These are phyloP conservation scores for Fusarium xylarioides DNA, from an alignment of 2,329 filamentous ascomycete species.

Conservation along the genomic window DNA sequence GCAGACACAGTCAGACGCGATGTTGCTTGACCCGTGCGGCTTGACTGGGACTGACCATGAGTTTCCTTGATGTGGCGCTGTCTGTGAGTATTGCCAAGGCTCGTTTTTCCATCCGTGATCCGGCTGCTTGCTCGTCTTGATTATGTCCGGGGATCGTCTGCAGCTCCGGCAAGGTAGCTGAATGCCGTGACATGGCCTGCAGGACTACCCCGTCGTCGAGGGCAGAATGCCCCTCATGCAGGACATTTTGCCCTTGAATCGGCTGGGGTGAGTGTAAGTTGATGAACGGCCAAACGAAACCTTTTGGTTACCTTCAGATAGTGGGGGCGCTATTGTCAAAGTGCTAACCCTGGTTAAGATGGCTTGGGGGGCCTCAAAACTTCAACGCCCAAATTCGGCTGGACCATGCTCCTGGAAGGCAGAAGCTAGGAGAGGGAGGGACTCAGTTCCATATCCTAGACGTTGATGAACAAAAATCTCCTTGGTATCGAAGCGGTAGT, in stretches of 20 bases:
- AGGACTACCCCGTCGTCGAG: not conserved
- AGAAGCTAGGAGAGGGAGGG: not conserved
- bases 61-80: not conserved
- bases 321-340: not conserved
- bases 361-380: conserved; percentile 1
- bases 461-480: not conserved
- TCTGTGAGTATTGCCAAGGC: not conserved
- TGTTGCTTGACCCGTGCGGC: not conserved
- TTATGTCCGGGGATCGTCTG: not conserved
- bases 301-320: not conserved
- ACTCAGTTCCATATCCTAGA: not conserved
- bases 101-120: not conserved
- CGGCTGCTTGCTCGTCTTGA: not conserved
- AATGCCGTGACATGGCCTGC: not conserved
- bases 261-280: not conserved
- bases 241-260: not conserved
- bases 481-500: not conserved
- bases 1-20: not conserved
- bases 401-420: not conserved
- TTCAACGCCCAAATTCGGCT: not conserved
- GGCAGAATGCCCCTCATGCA: not conserved
- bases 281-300: not conserved
- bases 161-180: not conserved
- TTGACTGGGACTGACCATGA: not conserved
- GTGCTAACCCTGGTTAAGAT: not conserved